Base-by-base conservation (phyloP, 768 basidiomycete genomes). In the Mycena albidolilacea region DNA sequence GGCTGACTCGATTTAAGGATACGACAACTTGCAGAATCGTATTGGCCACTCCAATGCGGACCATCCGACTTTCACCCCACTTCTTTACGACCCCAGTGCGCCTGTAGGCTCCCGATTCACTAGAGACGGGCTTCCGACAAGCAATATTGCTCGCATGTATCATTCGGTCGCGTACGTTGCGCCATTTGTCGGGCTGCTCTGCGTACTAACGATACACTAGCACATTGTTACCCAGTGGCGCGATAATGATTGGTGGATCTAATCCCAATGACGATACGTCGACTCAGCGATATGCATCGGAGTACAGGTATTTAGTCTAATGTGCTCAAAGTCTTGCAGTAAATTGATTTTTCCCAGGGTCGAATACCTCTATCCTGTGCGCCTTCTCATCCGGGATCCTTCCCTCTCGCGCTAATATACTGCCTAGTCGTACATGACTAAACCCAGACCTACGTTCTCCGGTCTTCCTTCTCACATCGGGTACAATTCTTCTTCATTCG, bases 31-130 rank as follows among this genome's bases (percentile, higher is more conserved):
- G 70, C 52, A 63, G 30, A 69, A 71, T 23, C 70, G 77, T 30
- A 70, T 80, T 35, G 83, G 84, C 1, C 67, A 77, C n/a, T 80
- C 79, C 0, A 83, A 85, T 70, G 82, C 78, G 8, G 78, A 79
- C 67, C 65, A 77, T 77, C 81, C 81, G 3, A 70, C 71, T 48
- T 72, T 75, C 57, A 77, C 76, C 17, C 81, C 81, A 1, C 67
- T 77, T 23, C 64, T 82, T 5, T 82, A 82, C 61, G 77, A 79
- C 41, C 81, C 80, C 7, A 60, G 30, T 59, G 75, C 76, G 11
- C 79, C 80, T 10, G 59, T 69, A 7, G 81, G 81, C 12, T 76
- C 68, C 7, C 76, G 81, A 5, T 78, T 82, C 76, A 67, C 75
- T 15, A 71, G 70, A 54, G 75, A 72, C 14, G 81, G 80, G 23